Percentiles rank a stretch among this genome's conserved stretches.
These are phyloP conservation scores for Baudoinia panamericana DNA, from an alignment of 495 filamentous ascomycete genomes.

Conservation along the genomic window DNA sequence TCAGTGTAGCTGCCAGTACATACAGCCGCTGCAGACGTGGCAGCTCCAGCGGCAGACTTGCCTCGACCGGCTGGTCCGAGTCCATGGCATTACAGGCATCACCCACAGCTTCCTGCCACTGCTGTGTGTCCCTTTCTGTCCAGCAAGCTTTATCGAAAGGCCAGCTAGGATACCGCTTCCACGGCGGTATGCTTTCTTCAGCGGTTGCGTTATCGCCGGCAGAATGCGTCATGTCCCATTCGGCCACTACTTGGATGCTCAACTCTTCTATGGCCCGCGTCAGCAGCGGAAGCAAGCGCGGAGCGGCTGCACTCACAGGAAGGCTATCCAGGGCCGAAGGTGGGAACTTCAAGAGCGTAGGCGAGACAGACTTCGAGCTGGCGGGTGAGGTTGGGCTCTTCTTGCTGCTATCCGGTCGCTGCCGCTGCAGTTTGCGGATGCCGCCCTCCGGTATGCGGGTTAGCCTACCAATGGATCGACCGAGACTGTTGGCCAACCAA, in stretches of 20 bases:
- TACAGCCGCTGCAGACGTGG: conserved; percentile 54
- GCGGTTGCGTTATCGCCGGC: background rate
- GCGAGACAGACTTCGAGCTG: background rate
- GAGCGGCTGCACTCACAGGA: conserved; percentile 51
- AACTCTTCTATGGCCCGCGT: conserved; percentile 71
- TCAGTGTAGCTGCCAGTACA: conserved; percentile 49
- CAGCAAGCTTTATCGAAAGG: conserved; percentile 54
- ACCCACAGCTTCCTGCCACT: conserved; percentile 23
- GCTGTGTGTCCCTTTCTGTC: conserved; percentile 23
- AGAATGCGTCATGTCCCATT: conserved; percentile 65
- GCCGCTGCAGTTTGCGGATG: conserved; percentile 42
- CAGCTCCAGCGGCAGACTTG: conserved; percentile 38
- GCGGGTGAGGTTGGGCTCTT: conserved; percentile 15
- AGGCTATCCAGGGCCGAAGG: conserved; percentile 15
- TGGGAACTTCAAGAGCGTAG: conserved; percentile 7
- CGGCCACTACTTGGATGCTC: conserved; percentile 60
- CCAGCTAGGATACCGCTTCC: conserved; percentile 54
- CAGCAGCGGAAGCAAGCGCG: conserved; percentile 74
- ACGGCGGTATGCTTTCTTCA: conserved; percentile 32
- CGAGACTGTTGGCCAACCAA: conserved; percentile 76
- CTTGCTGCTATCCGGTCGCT: conserved; percentile 34
- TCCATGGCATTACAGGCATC: conserved; percentile 57
- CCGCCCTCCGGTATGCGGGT: conserved; percentile 70
- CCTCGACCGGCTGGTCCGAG: conserved; percentile 42
- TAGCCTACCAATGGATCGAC: conserved; percentile 68